These are phyloP conservation scores for Hyphodiscus hymeniophilus DNA, from an alignment of 495 filamentous ascomycete species.

Conservation along the genomic window DNA sequence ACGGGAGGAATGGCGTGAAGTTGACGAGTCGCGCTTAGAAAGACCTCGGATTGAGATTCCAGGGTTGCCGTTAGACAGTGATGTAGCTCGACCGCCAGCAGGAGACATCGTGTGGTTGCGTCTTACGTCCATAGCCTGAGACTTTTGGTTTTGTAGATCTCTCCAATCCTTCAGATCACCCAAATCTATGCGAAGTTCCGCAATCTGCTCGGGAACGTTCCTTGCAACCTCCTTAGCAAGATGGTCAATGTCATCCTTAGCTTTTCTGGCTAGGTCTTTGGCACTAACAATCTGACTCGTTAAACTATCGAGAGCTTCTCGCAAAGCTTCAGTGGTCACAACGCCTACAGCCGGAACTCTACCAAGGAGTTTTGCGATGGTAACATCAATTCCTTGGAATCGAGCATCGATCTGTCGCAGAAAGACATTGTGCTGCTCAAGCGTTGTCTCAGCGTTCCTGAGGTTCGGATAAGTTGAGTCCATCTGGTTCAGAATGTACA, in stretches of 20 bases:
- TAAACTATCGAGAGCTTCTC: not conserved
- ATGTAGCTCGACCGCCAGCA: not conserved
- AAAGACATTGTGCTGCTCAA: not conserved
- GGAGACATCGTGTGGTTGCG: too few species aligned
- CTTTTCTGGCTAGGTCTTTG: not conserved
- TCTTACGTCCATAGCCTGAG: too few species aligned
- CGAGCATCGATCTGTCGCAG: not conserved
- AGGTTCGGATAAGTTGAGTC: slow-evolving; percentile 1
- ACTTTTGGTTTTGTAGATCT: not conserved
- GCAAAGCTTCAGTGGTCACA: not conserved
- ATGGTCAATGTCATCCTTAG: not conserved
- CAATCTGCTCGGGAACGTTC: not conserved
- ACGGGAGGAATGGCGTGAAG: not conserved
- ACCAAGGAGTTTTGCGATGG: not conserved
- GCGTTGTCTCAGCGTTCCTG: not conserved
- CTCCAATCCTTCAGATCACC: not conserved
- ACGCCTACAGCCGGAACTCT: not conserved
- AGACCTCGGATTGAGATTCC: not conserved
- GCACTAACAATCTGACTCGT: not conserved
- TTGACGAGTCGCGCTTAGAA: not conserved
- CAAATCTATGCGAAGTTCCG: not conserved
- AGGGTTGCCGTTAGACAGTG: not conserved
- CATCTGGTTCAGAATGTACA: slow-evolving; percentile 1
- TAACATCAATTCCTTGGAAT: not conserved
- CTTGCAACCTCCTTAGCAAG: not conserved